These are phyloP conservation scores for Cupressus sempervirens DNA, from an alignment of 75 land plant genomes.

Conservation along the genomic window DNA sequence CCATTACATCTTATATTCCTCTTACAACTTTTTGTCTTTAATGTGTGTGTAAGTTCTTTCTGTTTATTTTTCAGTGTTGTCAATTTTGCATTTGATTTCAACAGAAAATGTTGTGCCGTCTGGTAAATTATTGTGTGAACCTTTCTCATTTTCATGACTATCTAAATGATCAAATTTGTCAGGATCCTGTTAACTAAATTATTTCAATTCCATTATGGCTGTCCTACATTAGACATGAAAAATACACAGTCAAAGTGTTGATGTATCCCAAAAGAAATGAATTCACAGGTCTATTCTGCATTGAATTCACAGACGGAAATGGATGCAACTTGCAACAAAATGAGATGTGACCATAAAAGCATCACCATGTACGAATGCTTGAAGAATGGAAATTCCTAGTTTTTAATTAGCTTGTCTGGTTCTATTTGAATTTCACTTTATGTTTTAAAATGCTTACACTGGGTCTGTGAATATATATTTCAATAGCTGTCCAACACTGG, in stretches of 20 bases:
- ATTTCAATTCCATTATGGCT: background rate
- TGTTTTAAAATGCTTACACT: no score
- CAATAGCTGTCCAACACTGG: no score
- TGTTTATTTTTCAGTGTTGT: background rate
- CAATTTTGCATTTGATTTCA: background rate
- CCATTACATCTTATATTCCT: background rate
- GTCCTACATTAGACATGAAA: background rate
- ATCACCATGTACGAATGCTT: background rate
- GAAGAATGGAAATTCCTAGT: background rate
- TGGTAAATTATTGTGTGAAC: background rate
- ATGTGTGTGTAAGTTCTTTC: background rate
- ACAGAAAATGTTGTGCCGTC: background rate
- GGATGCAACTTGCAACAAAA: background rate
- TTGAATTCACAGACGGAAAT: no score
- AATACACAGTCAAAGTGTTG: no score
- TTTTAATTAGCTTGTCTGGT: no score
- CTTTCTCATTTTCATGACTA: background rate
- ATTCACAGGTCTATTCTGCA: background rate
- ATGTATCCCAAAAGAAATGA: no score
- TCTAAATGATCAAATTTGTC: background rate
- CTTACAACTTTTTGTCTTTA: background rate
- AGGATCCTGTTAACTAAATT: background rate
- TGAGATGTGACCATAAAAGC: background rate
- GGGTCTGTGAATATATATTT: no score
- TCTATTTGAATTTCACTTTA: no score